These are phyloP conservation scores for Penicillium crystallinum DNA, from an alignment of 495 filamentous ascomycete species.

Conservation along the genomic window DNA sequence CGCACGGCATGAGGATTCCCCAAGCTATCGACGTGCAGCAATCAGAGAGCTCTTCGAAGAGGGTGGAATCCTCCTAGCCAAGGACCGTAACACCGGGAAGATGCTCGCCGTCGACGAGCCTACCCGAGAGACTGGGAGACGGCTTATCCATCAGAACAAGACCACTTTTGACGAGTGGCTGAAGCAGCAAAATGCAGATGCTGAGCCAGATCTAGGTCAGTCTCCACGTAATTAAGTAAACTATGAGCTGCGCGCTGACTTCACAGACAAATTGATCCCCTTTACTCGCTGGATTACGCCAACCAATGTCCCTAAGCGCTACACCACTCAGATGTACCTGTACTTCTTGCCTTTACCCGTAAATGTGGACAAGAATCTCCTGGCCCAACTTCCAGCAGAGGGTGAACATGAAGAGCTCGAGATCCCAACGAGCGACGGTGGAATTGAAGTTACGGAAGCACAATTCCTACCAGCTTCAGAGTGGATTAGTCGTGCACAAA, in stretches of 20 bases:
- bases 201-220: constrained; percentile 61
- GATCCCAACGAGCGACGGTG: constrained; percentile 73
- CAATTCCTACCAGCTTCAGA: constrained; percentile 62
- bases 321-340: constrained; percentile 92
- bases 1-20: constrained; percentile 59
- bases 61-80: constrained; percentile 80
- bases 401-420: constrained; percentile 38
- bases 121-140: constrained; percentile 60
- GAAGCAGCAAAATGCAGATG: constrained; percentile 50
- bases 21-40: constrained; percentile 68
- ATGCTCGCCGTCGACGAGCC: constrained; percentile 55
- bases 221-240: neutral
- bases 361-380: constrained; percentile 30
- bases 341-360: constrained; percentile 76
- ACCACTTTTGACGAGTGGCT: constrained; percentile 66
- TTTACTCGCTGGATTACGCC: constrained; percentile 95
- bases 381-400: constrained; percentile 28
- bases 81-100: constrained; percentile 34
- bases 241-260: constrained; percentile 5
- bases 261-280: constrained; percentile 59
- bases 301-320: constrained; percentile 61
- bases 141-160: constrained; percentile 57
- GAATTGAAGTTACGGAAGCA: constrained; percentile 77
- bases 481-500: constrained; percentile 61
- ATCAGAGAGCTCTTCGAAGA: constrained; percentile 94